These are phyloP conservation scores for Flaveria sonorensis DNA, from an alignment of 129 eudicot genomes.

Conservation along the genomic window DNA sequence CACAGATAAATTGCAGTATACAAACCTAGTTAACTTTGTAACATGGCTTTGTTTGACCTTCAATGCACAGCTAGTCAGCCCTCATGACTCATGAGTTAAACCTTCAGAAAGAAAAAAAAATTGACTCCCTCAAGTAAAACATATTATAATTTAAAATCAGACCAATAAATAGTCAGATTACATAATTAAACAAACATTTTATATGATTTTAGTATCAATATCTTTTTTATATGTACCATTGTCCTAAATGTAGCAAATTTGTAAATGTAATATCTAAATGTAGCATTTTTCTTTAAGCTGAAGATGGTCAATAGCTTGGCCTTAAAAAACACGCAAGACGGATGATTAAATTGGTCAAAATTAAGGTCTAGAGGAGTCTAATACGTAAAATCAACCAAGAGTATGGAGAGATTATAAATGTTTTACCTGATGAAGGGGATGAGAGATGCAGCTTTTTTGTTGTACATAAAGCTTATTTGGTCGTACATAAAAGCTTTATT, in stretches of 20 bases:
- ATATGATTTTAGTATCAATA: background rate
- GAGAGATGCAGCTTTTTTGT: background rate
- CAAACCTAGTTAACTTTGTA: background rate
- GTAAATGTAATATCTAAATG: background rate
- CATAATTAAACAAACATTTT: background rate
- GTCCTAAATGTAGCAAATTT: background rate
- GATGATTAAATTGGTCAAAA: background rate
- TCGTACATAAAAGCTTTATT: too few relatives aligned
- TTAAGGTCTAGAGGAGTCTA: background rate
- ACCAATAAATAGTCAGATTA: background rate
- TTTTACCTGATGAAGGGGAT: background rate
- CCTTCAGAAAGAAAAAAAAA: background rate
- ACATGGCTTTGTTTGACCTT: background rate
- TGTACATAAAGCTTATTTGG: background rate
- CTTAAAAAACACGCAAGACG: background rate
- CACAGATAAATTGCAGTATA: background rate
- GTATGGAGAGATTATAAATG: background rate
- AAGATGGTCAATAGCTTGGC: conserved; percentile 3
- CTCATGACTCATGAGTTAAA: conserved; percentile 7
- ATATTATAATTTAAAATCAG: background rate
- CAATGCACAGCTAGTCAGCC: background rate
- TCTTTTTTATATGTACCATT: background rate
- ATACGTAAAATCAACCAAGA: background rate
- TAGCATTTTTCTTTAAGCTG: background rate
- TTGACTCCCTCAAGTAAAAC: background rate